A percentile compares a stretch with the other conserved stretches of the same genome.
Conservation (phyloP, 2,329 filamentous ascomycete species). For the Pseudomassariella vexata region DNA sequence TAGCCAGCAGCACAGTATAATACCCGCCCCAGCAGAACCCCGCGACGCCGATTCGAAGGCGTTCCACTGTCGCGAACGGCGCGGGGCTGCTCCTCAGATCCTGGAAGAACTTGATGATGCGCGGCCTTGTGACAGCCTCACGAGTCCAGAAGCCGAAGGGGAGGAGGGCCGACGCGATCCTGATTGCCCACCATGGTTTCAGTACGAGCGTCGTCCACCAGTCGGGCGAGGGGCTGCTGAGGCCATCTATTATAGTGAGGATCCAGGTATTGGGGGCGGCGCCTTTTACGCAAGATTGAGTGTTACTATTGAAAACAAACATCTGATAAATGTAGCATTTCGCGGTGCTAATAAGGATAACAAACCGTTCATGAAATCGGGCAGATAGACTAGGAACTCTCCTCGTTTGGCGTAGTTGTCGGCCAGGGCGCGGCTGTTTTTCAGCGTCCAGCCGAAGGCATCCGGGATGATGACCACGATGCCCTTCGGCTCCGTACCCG, state of each 20-base stretch:
- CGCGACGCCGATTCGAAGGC: conserved; percentile 36
- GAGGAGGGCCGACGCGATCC: conserved; percentile 1
- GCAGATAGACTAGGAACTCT: conserved; percentile 38
- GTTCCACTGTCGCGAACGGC: conserved; percentile 11
- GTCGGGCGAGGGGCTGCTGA: conserved; percentile 2
- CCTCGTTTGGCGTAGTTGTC: conserved; percentile 41
- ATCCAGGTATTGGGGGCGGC: conserved; percentile 1
- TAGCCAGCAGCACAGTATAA: conserved; percentile 33
- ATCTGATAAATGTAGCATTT: neutral
- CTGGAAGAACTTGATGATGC: conserved; percentile 30
- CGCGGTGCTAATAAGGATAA: neutral
- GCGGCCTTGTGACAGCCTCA: conserved; percentile 20
- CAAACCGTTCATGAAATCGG: conserved; percentile 45
- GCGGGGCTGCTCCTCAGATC: conserved; percentile 14
- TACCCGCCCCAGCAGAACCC: conserved; percentile 51
- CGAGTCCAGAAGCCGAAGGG: conserved; percentile 20
- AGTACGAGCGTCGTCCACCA: conserved; percentile 5
- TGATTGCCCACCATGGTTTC: conserved; percentile 4
- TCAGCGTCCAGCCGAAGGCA: conserved; percentile 43
- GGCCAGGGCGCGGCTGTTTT: conserved; percentile 41
- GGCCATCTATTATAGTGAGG: conserved; percentile 6
- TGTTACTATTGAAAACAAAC: too few relatives aligned
- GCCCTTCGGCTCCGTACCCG: conserved; percentile 26
- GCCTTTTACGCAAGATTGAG: neutral
- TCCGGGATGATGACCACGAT: conserved; percentile 44